Evolutionary conservation across 1,139 yeast genomes (phyloP), one percentile per base, ranked within the genome.

Genomic region (Sugiyamaella castrensis): DNA sequence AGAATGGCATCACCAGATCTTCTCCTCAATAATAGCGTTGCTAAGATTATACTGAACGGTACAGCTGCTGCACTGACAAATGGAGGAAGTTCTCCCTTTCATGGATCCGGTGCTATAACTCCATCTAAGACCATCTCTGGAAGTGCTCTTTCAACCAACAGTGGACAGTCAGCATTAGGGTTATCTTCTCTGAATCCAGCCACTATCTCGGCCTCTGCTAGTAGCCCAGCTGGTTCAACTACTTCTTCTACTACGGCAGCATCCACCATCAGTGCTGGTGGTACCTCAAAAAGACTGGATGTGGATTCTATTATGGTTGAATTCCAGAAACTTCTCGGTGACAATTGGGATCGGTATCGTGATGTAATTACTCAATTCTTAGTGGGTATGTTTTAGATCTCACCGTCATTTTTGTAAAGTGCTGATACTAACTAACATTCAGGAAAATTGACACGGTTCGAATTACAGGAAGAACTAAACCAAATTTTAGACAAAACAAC

Each of bases 301-400:
- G 76, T 91, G 28, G 94, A 87, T 58, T 67, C 71, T 2, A 73
- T 88, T 53, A 87, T 91, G 63, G 75, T 79, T 43, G 91, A 85
- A 53, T 80, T 91, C 55, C 92, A 87, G 55, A 74, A 75, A 48
- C 73, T 76, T 52, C 67, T 91, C 51, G 97, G 97, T 0, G 71
- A 70, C 9, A 76, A 80, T 53, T 91, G 98, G 98, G 92, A 85
- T 57, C 78, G 79, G 53, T 91, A 91, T 66, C 92, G 95, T 56
- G 87, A 84, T 53, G 76, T 87, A 7, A 75, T 91, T 34, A 82
- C 94, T 52, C 71, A 79, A 47, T 91, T 87, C 59, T 73, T 91
- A 35, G 77, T 57, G 13, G 24, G 24, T 19, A 19, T 19, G 24
- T 19, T 19, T 19, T 19, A 5, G 24, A 3, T 19, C 24, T 19